A percentile compares a stretch with the other conserved stretches of the same genome.
These are phyloP conservation scores for Aegilops longissima DNA, from an alignment of 176 grass and related monocot genomes.

Conservation along the genomic window DNA sequence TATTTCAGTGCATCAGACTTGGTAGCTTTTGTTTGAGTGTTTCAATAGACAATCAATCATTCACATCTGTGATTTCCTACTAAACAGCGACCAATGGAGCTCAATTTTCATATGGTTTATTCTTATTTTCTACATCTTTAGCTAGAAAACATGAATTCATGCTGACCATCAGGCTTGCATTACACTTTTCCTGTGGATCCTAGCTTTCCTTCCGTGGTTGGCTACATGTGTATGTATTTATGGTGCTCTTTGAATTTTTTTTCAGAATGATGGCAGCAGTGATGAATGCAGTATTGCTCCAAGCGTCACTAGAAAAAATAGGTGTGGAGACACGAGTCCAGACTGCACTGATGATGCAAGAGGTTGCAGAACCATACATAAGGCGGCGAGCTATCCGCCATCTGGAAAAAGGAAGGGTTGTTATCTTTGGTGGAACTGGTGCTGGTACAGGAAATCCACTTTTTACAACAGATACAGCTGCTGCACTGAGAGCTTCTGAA, in stretches of 20 bases:
- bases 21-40: not conserved
- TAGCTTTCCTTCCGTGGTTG: conserved; percentile 19
- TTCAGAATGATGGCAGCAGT: conserved; percentile 95
- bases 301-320: conserved; percentile 91
- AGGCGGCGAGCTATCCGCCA: conserved; percentile 85
- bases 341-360: conserved; percentile 79
- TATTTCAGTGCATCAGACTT: not conserved
- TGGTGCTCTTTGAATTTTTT: not conserved
- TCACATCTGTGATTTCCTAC: not conserved
- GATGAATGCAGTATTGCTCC: conserved; percentile 90
- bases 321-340: conserved; percentile 82
- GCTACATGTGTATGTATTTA: conserved; percentile 8
- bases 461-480: conserved; percentile 84
- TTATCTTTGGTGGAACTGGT: conserved; percentile 85
- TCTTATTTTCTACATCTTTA: not conserved
- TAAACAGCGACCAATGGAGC: not conserved
- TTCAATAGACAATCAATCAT: not conserved
- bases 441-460: conserved; percentile 68
- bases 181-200: conserved; percentile 2
- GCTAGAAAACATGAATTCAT: not conserved
- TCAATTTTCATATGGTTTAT: not conserved
- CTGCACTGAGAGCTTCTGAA: conserved; percentile 87
- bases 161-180: not conserved
- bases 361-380: conserved; percentile 87
- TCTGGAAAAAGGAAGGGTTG: conserved; percentile 88